Evolutionary conservation across 2,329 filamentous ascomycete genomes (phyloP), one percentile per base, ranked within the genome.

Genomic region (Aspergillus sp.): DNA sequence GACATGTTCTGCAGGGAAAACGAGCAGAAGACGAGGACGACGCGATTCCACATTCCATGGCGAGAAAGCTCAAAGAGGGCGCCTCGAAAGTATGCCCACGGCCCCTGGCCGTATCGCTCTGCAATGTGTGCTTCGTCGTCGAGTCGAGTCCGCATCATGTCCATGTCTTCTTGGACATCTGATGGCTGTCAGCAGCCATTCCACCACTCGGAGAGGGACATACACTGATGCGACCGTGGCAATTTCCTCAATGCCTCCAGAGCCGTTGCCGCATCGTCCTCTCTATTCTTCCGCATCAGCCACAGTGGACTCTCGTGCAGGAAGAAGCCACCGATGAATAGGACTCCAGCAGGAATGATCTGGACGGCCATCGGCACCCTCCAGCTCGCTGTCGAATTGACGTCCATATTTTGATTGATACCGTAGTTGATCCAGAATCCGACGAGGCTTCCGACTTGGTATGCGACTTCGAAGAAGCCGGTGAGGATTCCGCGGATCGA

Each of bases 11-110:
- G 58, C 41, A 63, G 56, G 3, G 55, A 41, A 46, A 80, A 78
- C 69, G 78, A 75, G 45, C 77, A 63, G 62, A 79, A 77, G 23
- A 79, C 76, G 1, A 79, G 68, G 3, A 73, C 59, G 60, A 78
- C 75, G 25, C 78, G 75, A 48, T 80, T 79, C 11, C 78, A 70
- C 73, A 80, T 79, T 34, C 78, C 78, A 48, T 47, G 57, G 11
- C 53, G 56, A 34, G 62, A 63, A 28, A 64, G 59, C 41, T 69
- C 68, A 22, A 65, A 61, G 22, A 68, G 55, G 11, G 67, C 66
- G 19, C 69, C 68, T n/a, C 64, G 66, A 25, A 70, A 60, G n/a
- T 68, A 69, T 5, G 66, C 68, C 62, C 62, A 67, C 25, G 61
- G 48, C 4, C 55, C 76, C 68, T 50, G 68, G 57, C 59, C 68